Conservation (phyloP, 2,329 filamentous ascomycete species). For the Teratosphaeria zuluensis region DNA sequence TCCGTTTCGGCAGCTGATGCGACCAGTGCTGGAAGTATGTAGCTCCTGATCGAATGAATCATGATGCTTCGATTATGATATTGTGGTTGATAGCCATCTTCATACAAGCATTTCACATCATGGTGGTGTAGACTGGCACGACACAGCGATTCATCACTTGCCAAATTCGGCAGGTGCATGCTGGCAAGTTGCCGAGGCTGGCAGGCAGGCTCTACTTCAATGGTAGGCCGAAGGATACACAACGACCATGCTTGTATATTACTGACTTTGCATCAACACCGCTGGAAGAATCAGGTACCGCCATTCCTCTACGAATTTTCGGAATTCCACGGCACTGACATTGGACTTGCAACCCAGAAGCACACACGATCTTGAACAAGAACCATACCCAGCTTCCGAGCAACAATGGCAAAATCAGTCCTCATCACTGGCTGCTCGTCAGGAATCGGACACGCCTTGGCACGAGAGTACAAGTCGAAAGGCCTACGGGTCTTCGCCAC, state of each 20-base stretch:
- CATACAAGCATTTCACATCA: too few relatives aligned
- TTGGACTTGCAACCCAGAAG: background rate
- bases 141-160: background rate
- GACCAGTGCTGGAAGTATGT: background rate
- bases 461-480: slow-evolving; percentile 45
- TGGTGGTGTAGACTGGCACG: too few relatives aligned
- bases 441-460: slow-evolving; percentile 50
- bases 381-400: background rate
- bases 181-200: background rate
- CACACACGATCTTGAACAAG: background rate
- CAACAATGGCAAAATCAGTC: slow-evolving; percentile 17
- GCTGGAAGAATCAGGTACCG: too few relatives aligned
- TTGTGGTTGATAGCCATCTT: too few relatives aligned
- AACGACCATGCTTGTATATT: background rate
- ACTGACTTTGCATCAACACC: background rate
- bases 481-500: slow-evolving; percentile 50
- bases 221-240: background rate
- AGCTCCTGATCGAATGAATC: background rate
- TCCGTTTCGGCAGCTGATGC: background rate
- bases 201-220: background rate
- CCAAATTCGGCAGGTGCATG: background rate
- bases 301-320: too few relatives aligned
- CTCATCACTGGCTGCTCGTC: slow-evolving; percentile 37
- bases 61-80: background rate
- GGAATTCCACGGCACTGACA: too few relatives aligned